A percentile compares a stretch with the other conserved stretches of the same genome.
Evolutionary conservation across 139 green algal genomes (phyloP).

Genomic region (Ettlia oleoabundans): DNA sequence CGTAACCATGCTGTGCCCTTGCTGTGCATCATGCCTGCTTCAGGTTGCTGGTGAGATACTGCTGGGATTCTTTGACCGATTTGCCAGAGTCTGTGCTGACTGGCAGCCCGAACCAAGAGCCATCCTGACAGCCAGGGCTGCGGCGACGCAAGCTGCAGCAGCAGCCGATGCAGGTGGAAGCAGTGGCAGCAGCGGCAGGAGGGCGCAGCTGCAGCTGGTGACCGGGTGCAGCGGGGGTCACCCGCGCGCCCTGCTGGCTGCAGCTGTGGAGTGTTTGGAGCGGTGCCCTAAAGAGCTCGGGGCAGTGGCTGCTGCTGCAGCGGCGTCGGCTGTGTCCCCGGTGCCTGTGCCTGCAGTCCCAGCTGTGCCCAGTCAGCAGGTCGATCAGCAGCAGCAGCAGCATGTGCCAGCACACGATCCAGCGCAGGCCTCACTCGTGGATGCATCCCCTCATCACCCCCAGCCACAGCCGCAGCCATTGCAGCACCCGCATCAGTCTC

Average conservation of each 20-base stretch:
- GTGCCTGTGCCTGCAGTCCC: neutral
- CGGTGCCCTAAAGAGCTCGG: neutral
- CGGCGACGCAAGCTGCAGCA: neutral
- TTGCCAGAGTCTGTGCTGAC: neutral
- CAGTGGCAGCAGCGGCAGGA: neutral
- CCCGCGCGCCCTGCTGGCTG: conserved; percentile 31
- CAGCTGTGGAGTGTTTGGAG: conserved; percentile 20
- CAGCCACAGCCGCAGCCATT: neutral
- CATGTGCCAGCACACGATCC: neutral
- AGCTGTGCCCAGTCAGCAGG: neutral
- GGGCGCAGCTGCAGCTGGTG: conserved; percentile 6
- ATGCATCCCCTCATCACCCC: neutral
- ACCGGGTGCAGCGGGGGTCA: conserved; percentile 35
- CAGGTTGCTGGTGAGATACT: conserved; percentile 33
- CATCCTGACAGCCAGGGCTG: neutral
- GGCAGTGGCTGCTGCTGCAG: neutral
- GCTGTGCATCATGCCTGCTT: too few relatives aligned
- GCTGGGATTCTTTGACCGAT: conserved; percentile 1
- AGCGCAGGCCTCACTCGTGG: neutral
- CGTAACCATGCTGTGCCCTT: too few relatives aligned
- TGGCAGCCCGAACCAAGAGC: neutral
- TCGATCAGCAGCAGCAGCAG: neutral
- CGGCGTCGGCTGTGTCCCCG: too few relatives aligned
- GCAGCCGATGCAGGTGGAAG: neutral
- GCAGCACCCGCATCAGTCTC: neutral